A percentile compares a stretch with the other conserved stretches of the same genome.
Evolutionary conservation across 2,329 filamentous ascomycete genomes (phyloP).

Genomic region (Huntiella moniliformis): DNA sequence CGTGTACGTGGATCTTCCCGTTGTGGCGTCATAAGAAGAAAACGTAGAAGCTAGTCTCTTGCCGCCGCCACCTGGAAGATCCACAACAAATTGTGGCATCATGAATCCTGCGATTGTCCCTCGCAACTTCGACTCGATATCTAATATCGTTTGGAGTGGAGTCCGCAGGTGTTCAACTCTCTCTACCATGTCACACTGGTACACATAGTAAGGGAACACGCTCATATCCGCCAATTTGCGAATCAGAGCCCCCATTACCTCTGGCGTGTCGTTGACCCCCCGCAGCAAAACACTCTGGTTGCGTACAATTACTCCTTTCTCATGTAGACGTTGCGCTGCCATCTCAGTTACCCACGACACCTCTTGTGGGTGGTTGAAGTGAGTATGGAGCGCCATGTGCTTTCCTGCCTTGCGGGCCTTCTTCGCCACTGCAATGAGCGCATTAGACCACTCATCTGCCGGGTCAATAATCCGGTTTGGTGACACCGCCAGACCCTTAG

Average conservation of each 20-base stretch:
- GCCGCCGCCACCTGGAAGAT: slow-evolving; percentile 43
- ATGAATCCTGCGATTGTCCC: slow-evolving; percentile 44
- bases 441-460: slow-evolving; percentile 32
- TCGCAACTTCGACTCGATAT: slow-evolving; percentile 37
- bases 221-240: slow-evolving; percentile 34
- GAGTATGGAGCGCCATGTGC: slow-evolving; percentile 42
- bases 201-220: slow-evolving; percentile 45
- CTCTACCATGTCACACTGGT: slow-evolving; percentile 44
- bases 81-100: slow-evolving; percentile 43
- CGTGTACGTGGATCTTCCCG: slow-evolving; percentile 34
- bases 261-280: slow-evolving; percentile 37
- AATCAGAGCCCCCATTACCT: slow-evolving; percentile 35
- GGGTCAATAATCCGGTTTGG: slow-evolving; percentile 35
- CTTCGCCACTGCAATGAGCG: slow-evolving; percentile 31
- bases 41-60: slow-evolving; percentile 38
- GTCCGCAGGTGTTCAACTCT: slow-evolving; percentile 44
- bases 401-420: slow-evolving; percentile 34
- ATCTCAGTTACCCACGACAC: slow-evolving; percentile 39
- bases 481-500: slow-evolving; percentile 41
- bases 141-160: slow-evolving; percentile 36
- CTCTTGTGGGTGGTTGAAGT: slow-evolving; percentile 45
- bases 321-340: slow-evolving; percentile 31
- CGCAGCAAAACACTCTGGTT: slow-evolving; percentile 42
- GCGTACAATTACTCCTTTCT: slow-evolving; percentile 19
- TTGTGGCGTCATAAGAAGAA: slow-evolving; percentile 32